Conservation (phyloP, 257 asterid species). For the Linaria vulgaris region DNA sequence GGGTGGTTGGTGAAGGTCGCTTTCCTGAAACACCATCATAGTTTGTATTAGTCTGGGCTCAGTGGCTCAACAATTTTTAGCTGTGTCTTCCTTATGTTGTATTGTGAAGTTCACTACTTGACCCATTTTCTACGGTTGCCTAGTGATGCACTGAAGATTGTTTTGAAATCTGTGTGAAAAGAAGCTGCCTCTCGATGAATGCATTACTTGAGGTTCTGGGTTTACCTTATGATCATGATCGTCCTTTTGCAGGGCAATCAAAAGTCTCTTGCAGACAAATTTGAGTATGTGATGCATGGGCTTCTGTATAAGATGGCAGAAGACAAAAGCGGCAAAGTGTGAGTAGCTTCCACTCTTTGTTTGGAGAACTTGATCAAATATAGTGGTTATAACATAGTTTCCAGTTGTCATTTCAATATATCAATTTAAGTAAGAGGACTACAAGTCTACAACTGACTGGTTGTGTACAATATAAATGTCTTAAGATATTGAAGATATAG, state of each 20-base stretch:
- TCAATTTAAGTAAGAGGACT: background rate
- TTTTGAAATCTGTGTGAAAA: background rate
- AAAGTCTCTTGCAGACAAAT: constrained; percentile 81
- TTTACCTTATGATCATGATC: constrained; percentile 2
- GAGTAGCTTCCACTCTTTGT: constrained; percentile 29
- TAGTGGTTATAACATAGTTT: constrained; percentile 2
- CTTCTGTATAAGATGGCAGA: constrained; percentile 75
- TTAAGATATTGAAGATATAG: background rate
- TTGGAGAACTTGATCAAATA: background rate
- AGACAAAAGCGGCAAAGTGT: constrained; percentile 53
- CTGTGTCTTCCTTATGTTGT: background rate
- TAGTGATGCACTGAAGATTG: background rate
- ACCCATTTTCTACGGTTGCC: background rate
- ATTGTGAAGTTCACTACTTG: background rate
- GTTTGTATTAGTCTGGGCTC: background rate
- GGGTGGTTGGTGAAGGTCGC: too few species aligned
- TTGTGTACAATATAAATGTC: background rate
- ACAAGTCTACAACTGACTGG: background rate
- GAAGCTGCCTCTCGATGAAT: background rate
- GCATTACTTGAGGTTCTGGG: constrained; percentile 3
- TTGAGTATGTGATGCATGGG: constrained; percentile 92
- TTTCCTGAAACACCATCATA: background rate
- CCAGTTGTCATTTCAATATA: background rate
- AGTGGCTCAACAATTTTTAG: background rate
- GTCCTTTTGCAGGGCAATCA: constrained; percentile 46